A percentile compares a stretch with the other conserved stretches of the same genome.
phyloP scores from a whole-genome alignment of 139 green algal species.

The Desmodesmus armatus region DNA sequence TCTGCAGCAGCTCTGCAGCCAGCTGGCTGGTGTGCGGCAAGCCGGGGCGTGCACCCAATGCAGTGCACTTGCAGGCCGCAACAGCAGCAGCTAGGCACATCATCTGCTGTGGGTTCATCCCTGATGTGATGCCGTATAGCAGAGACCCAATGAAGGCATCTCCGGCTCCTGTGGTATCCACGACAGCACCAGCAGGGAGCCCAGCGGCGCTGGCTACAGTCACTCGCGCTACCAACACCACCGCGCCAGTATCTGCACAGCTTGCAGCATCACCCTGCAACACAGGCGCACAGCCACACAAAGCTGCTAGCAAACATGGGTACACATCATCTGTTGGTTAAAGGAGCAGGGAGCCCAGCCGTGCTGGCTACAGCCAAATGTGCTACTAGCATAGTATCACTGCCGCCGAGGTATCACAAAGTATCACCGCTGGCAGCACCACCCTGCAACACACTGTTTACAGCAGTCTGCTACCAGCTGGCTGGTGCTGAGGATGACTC shows the following conservation, averaged over 20 bases:
- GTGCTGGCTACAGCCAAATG: too few relatives aligned
- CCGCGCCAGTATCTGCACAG: neutral
- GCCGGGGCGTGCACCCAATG: conserved; percentile 80
- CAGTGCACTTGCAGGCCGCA: conserved; percentile 88
- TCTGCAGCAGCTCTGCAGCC: conserved; percentile 51
- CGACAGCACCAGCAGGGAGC: conserved; percentile 60
- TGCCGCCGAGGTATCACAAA: too few relatives aligned
- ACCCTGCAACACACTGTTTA: too few relatives aligned
- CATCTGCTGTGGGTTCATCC: conserved; percentile 52
- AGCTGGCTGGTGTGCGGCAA: conserved; percentile 73
- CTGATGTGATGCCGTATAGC: conserved; percentile 79
- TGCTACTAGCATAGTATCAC: too few relatives aligned
- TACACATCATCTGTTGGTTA: too few relatives aligned
- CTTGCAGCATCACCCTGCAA: neutral
- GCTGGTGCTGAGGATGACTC: too few relatives aligned
- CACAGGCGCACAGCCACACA: too few relatives aligned
- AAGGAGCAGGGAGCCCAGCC: too few relatives aligned
- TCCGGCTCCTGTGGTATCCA: conserved; percentile 94
- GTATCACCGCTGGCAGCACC: too few relatives aligned
- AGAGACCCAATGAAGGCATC: conserved; percentile 94
- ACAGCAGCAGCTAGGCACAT: conserved; percentile 79
- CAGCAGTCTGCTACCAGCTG: too few relatives aligned
- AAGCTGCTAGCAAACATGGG: too few relatives aligned
- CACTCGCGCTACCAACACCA: conserved; percentile 21
- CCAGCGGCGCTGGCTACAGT: conserved; percentile 28